phyloP scores from a whole-genome alignment of 129 eudicot genomes.

The Saposhnikovia divaricata region DNA sequence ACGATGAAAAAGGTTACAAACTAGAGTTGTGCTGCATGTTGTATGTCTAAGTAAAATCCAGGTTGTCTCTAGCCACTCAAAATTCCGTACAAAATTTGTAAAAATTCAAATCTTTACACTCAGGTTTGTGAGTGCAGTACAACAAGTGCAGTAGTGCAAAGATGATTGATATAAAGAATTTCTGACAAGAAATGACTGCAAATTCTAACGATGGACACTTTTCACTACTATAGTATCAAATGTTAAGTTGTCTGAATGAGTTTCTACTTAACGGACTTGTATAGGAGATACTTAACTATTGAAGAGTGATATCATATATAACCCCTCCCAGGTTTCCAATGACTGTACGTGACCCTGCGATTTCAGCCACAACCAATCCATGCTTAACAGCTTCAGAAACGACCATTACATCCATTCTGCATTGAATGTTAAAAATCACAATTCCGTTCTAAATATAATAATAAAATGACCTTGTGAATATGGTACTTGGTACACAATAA shows the following conservation, averaged over 20 bases:
- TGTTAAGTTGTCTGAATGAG: neutral
- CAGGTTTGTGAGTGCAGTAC: neutral
- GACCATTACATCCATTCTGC: slow-evolving; percentile 87
- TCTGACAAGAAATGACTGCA: neutral
- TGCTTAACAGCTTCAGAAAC: slow-evolving; percentile 54
- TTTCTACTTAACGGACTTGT: neutral
- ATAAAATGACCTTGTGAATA: neutral
- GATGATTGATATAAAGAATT: neutral
- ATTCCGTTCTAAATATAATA: neutral
- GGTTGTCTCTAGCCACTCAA: neutral
- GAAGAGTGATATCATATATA: slow-evolving; percentile 55
- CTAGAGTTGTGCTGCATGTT: too few species aligned
- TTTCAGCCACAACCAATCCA: slow-evolving; percentile 60
- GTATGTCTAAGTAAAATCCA: neutral
- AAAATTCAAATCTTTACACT: neutral
- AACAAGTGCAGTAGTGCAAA: neutral
- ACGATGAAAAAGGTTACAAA: neutral
- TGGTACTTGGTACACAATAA: neutral
- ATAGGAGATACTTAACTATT: neutral
- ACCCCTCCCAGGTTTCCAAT: slow-evolving; percentile 62
- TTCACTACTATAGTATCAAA: neutral
- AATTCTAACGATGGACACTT: neutral
- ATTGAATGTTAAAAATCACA: neutral
- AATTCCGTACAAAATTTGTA: neutral
- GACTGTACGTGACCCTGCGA: slow-evolving; percentile 54